A percentile compares a stretch with the other conserved stretches of the same genome.
Evolutionary conservation across 108 stramenopile genomes (phyloP).

Genomic region (Pseudonitzschia pungens): DNA sequence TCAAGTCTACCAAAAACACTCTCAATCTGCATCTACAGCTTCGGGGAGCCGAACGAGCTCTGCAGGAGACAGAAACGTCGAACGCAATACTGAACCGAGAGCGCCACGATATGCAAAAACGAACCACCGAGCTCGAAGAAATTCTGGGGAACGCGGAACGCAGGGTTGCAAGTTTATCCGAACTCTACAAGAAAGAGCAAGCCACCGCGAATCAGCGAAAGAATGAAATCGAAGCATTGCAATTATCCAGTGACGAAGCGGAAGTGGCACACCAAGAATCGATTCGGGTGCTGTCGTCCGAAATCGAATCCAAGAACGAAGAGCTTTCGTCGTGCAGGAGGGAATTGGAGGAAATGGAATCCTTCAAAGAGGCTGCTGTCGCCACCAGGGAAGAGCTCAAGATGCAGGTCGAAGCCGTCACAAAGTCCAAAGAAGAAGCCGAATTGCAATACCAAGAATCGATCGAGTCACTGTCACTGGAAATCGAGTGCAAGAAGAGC

Average conservation of each 20-base stretch:
- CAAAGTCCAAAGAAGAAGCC: constrained; percentile 12
- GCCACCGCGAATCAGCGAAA: not conserved
- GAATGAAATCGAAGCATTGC: not conserved
- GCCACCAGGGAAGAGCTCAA: constrained; percentile 3
- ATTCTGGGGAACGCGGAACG: not conserved
- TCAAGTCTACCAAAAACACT: not conserved
- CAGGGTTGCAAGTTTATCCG: not conserved
- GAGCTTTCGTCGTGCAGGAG: constrained; percentile 1
- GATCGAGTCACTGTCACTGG: not conserved
- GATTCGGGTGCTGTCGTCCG: not conserved
- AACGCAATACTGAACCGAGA: not conserved
- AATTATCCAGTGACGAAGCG: not conserved
- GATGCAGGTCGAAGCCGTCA: not conserved
- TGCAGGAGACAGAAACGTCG: not conserved
- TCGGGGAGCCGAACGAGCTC: constrained; percentile 4
- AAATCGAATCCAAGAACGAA: not conserved
- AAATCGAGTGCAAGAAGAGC: constrained; percentile 9
- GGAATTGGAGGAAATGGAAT: not conserved
- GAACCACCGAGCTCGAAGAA: not conserved
- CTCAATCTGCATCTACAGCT: constrained; percentile 11
- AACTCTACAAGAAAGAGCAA: not conserved
- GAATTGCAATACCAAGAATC: constrained; percentile 11
- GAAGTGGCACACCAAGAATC: not conserved
- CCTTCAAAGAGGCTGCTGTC: not conserved
- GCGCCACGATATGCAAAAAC: not conserved